Evolutionary conservation across 1,284 basidiomycete genomes (phyloP).

Genomic region (Trametes sp.): DNA sequence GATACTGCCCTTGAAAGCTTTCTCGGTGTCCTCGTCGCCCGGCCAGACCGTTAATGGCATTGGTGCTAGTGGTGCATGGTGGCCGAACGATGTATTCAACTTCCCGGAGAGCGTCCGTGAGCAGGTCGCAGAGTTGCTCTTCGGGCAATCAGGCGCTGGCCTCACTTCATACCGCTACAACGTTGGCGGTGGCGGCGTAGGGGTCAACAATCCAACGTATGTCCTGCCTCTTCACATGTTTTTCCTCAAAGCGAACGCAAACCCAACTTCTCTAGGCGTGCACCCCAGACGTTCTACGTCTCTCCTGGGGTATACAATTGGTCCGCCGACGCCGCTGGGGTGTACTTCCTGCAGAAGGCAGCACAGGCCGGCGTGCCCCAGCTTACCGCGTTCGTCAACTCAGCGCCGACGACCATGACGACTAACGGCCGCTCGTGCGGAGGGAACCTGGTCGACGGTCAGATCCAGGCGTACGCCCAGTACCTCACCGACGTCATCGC

Average conservation of each 20-base stretch:
- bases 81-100: conserved; percentile 51
- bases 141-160: conserved; percentile 46
- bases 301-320: conserved; percentile 49
- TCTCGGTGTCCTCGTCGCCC: conserved; percentile 26
- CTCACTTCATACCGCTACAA: conserved; percentile 55
- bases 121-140: conserved; percentile 50
- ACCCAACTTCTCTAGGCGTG: conserved; percentile 33
- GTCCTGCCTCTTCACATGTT: conserved; percentile 10
- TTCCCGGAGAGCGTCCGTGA: conserved; percentile 50
- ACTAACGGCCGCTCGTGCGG: conserved; percentile 38
- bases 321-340: conserved; percentile 48
- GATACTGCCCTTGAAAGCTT: background rate
- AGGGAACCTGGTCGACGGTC: conserved; percentile 34
- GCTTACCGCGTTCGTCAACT: conserved; percentile 41
- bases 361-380: conserved; percentile 34
- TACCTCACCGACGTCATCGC: conserved; percentile 40
- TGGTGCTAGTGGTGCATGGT: conserved; percentile 54
- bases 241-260: background rate
- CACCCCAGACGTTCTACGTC: conserved; percentile 52
- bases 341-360: conserved; percentile 47
- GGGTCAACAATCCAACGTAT: conserved; percentile 46
- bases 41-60: conserved; percentile 42
- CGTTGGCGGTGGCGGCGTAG: conserved; percentile 52
- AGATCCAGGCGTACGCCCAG: conserved; percentile 37
- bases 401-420: conserved; percentile 39